phyloP scores from a whole-genome alignment of 371 early-diverging fungal genomes.

The Mortierella sp. region DNA sequence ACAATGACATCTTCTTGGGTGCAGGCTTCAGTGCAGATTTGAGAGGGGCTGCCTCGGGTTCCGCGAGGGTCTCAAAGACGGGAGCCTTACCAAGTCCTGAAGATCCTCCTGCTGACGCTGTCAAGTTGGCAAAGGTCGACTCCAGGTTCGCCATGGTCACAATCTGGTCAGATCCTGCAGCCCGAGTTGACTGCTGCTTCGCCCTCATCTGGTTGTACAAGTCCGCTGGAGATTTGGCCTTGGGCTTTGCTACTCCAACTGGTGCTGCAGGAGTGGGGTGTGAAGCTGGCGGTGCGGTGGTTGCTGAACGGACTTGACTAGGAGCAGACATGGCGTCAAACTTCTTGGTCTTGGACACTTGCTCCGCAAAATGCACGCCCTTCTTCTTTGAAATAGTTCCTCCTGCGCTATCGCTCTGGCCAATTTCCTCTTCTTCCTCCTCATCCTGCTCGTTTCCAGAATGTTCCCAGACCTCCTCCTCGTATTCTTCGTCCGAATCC shows the following conservation, averaged over 20 bases:
- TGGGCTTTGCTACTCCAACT: not conserved
- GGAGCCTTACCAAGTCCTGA: constrained; percentile 3
- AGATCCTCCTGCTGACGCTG: not conserved
- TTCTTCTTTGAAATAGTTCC: constrained; percentile 1
- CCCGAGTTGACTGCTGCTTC: constrained; percentile 26
- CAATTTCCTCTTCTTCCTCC: constrained; percentile 25
- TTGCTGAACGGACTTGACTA: constrained; percentile 5
- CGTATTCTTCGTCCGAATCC: constrained; percentile 55
- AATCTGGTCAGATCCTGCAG: constrained; percentile 26
- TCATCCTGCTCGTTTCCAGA: constrained; percentile 43
- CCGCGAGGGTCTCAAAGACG: not conserved
- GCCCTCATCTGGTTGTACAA: constrained; percentile 40
- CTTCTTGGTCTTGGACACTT: constrained; percentile 27
- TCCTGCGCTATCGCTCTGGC: not conserved
- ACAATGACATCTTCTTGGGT: constrained; percentile 40
- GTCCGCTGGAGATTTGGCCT: constrained; percentile 50
- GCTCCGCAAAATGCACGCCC: constrained; percentile 50
- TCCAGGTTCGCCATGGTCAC: constrained; percentile 46
- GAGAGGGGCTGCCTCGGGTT: constrained; percentile 14
- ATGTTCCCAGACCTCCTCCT: constrained; percentile 49
- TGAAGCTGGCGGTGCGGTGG: not conserved
- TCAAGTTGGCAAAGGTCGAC: constrained; percentile 34
- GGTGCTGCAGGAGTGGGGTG: not conserved
- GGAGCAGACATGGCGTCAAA: constrained; percentile 12
- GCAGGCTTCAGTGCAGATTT: constrained; percentile 45